Evolutionary conservation across 768 basidiomycete species (phyloP).

Genomic region (Lactarius evosmus): DNA sequence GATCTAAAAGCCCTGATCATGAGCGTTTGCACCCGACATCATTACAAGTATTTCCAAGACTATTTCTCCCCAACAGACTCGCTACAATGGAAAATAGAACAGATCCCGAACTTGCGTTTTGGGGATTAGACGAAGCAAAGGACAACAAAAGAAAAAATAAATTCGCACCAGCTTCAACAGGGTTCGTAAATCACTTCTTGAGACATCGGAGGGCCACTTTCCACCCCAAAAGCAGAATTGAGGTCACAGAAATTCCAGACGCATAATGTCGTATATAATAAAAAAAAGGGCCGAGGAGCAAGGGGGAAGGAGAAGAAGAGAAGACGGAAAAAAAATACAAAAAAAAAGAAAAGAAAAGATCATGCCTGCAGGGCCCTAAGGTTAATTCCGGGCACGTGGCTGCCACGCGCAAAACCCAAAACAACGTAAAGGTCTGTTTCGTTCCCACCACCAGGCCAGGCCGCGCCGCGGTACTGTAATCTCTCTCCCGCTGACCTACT

Average conservation of each 20-base stretch:
- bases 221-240: background rate
- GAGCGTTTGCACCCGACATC: background rate
- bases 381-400: constrained; percentile 12
- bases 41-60: too few species aligned
- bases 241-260: background rate
- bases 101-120: background rate
- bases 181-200: background rate
- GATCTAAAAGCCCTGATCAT: background rate
- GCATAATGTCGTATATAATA: background rate
- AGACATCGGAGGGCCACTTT: background rate
- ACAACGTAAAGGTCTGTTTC: background rate
- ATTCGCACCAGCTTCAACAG: background rate
- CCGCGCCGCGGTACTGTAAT: background rate
- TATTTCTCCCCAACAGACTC: background rate
- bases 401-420: constrained; percentile 1
- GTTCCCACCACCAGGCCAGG: background rate
- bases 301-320: constrained; percentile 2
- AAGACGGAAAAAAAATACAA: background rate
- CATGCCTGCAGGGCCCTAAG: background rate
- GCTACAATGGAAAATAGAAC: background rate
- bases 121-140: background rate
- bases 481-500: background rate
- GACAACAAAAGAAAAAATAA: background rate
- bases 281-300: constrained; percentile 9
- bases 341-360: background rate